Percentiles rank a stretch among this genome's conserved stretches.
Conservation (phyloP, 306 rosid genomes). For the Acmispon strigosus region DNA sequence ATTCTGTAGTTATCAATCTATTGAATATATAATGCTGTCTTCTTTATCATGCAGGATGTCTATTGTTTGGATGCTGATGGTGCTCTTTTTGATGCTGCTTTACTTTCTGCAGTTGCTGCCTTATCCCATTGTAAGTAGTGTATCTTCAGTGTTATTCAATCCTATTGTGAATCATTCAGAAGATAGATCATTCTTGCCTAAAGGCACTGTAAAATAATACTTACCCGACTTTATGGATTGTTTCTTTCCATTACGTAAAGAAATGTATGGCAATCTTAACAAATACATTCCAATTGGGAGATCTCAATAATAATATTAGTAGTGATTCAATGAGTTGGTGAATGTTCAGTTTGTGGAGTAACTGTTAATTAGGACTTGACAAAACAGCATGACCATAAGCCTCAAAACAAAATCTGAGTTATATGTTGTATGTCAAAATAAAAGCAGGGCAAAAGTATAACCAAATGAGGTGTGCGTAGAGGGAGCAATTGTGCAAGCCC, state of each 20-base stretch:
- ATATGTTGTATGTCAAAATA: no score
- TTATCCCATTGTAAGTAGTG: conserved; percentile 57
- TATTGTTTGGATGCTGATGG: conserved; percentile 82
- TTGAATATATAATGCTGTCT: conserved; percentile 15
- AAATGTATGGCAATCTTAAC: neutral
- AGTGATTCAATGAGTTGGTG: neutral
- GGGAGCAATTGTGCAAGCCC: no score
- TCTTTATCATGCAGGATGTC: conserved; percentile 44
- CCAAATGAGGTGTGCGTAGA: no score
- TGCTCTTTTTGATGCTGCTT: conserved; percentile 63
- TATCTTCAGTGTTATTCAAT: neutral
- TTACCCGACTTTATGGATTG: neutral
- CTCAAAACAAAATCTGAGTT: no score
- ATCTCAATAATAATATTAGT: neutral
- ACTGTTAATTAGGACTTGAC: no score
- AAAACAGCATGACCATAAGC: no score
- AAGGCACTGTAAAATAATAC: neutral
- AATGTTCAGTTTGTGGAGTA: no score
- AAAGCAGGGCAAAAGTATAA: no score
- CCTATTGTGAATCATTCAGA: neutral
- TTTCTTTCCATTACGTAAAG: neutral
- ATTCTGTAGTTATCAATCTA: neutral
- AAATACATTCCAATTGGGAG: neutral
- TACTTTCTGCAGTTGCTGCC: conserved; percentile 73
- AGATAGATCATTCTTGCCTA: neutral